phyloP scores from a whole-genome alignment of 2,329 filamentous ascomycete species.

The Colletotrichum spaethianum region DNA sequence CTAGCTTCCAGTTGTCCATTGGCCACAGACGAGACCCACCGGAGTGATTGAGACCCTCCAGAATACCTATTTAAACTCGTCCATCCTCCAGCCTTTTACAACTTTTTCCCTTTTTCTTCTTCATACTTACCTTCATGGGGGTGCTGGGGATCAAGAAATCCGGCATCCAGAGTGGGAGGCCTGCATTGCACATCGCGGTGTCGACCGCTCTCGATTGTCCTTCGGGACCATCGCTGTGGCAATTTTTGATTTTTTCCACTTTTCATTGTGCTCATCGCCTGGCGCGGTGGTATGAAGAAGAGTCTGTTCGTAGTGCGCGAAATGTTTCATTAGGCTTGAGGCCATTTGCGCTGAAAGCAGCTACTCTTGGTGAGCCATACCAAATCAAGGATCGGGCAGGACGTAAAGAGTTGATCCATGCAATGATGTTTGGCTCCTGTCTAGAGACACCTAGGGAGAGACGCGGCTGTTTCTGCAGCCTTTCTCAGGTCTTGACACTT shows the following conservation, averaged over 20 bases:
- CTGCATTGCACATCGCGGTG: slow-evolving; percentile 66
- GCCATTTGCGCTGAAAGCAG: too few species aligned
- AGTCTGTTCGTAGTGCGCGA: not conserved
- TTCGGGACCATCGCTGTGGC: slow-evolving; percentile 43
- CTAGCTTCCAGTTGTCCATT: too few species aligned
- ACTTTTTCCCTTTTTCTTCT: slow-evolving; percentile 46
- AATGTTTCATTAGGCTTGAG: too few species aligned
- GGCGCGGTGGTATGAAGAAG: slow-evolving; percentile 44
- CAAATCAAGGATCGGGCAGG: too few species aligned
- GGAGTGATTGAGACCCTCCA: slow-evolving; percentile 23
- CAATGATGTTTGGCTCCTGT: too few species aligned
- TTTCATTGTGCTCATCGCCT: slow-evolving; percentile 40
- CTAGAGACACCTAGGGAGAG: too few species aligned
- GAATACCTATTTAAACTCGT: slow-evolving; percentile 50
- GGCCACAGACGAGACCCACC: not conserved
- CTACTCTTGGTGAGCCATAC: too few species aligned
- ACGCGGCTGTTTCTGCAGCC: too few species aligned
- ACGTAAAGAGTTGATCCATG: too few species aligned
- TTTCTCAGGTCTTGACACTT: not conserved
- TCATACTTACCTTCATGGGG: slow-evolving; percentile 68
- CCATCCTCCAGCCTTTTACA: slow-evolving; percentile 24
- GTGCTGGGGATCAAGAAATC: slow-evolving; percentile 60
- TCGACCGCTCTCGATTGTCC: slow-evolving; percentile 42
- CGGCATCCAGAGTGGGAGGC: slow-evolving; percentile 58
- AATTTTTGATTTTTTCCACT: slow-evolving; percentile 46